Base-by-base conservation (phyloP, 176 grass and related monocot species). In the Oryza coarctata region DNA sequence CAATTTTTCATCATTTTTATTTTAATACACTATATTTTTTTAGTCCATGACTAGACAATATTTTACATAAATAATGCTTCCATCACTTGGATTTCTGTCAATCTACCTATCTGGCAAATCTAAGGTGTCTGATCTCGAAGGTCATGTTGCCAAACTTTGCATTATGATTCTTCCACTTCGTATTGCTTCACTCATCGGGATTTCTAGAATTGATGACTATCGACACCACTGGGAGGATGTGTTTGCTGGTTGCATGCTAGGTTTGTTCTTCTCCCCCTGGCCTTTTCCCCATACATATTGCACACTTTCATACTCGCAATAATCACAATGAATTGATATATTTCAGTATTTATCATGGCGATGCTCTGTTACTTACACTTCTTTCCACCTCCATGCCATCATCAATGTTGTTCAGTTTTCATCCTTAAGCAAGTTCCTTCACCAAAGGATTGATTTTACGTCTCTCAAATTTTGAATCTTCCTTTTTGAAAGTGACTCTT, bases 171-270 rank as follows among this genome's bases (percentile, higher is more conserved):
- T 95, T 88, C 96, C 96, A 20, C 79, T 94, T 55, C 89, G 95
- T 71, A 28, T 91, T 7, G 93, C 96, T 32, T 88, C 80, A 22
- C 77, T 99, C 50, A 85, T 94, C 79, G 96, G 82, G 35, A 82
- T 95, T 76, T 95, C 96, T 50, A 84, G 87, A 78, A 44, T 99
- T 17, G 85, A 94, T 82, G 75, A 95, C 79, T 99, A 99, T 75
- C 82, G 91, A 12, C 93, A 99, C 81, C 93, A 99, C 30, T 95
- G 96, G 93, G 82, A 94, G 50, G 96, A 99, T 64, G 93, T 99
- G 25, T 88, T 93, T 82, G 85, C 80, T 50, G 91, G 96, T 0
- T 73, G 90, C 49, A 65, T 95, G 34, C 70, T 95, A 55, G 96
- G 96, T 99, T 13, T 39, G 86, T 91, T 50, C 32, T 15, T 50